Evolutionary conservation across 768 basidiomycete species (phyloP).

Genomic region (Steccherinum ochraceum): DNA sequence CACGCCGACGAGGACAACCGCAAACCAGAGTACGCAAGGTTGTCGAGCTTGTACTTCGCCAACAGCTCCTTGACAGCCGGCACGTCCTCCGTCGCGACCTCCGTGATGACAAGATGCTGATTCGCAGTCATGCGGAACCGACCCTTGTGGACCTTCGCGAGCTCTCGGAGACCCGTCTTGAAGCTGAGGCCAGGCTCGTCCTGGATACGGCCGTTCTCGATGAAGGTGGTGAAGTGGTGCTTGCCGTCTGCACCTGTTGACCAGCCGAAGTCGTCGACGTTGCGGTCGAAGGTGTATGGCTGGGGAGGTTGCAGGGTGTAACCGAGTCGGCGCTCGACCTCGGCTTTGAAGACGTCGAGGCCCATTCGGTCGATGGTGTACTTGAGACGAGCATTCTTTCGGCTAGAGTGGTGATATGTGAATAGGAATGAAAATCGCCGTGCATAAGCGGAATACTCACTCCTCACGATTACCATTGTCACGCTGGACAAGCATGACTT

Average conservation of each 20-base stretch:
- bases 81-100: constrained; percentile 69
- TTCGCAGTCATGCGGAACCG: constrained; percentile 91
- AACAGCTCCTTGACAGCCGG: constrained; percentile 73
- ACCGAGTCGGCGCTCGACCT: constrained; percentile 86
- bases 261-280: constrained; percentile 96
- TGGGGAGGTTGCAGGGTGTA: constrained; percentile 69
- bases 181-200: constrained; percentile 87
- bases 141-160: constrained; percentile 93
- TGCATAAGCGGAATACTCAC: constrained; percentile 50
- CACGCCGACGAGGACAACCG: constrained; percentile 91
- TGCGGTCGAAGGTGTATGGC: constrained; percentile 76
- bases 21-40: constrained; percentile 70
- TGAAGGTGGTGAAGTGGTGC: constrained; percentile 89
- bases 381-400: constrained; percentile 89
- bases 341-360: constrained; percentile 75
- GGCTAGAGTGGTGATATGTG: neutral
- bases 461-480: constrained; percentile 95
- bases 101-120: constrained; percentile 88
- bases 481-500: constrained; percentile 88
- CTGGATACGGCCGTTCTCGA: constrained; percentile 97
- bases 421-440: neutral
- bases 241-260: constrained; percentile 77
- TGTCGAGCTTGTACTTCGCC: constrained; percentile 84
- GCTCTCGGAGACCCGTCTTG: constrained; percentile 89
- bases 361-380: constrained; percentile 98